Base-by-base conservation (phyloP, 306 rosid genomes). In the Trichosanthes cucumerina region DNA sequence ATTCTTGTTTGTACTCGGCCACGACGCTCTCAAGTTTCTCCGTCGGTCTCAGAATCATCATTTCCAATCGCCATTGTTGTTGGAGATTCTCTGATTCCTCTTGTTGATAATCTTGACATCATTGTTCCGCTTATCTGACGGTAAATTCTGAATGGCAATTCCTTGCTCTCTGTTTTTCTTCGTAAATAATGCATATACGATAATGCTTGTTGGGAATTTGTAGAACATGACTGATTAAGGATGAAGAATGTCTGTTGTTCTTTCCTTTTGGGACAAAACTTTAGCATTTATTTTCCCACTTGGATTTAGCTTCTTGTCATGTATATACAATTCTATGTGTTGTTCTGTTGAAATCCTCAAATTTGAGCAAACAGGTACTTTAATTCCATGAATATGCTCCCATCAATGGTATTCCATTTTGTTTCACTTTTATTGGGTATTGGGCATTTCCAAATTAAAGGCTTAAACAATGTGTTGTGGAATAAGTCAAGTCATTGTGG, bases 21-120 rank as follows among this genome's bases (percentile, higher is more conserved):
- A 92, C 94, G 79, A 88, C 85, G 82, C 93, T 85, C 83, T 94
- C 94, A 65, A 92, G 92, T 72, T 94, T 96, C 98, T 91, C 52
- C 49, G 14, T 10, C 49, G 49, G 49, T 10, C 49, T 44, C 49
- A 92, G 39, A 88, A 82, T 93, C 97, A 76, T 89, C 90, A 38
- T 89, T 88, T 53, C 83, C 94, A 79, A 93, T 92, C 94, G 82
- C 89, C 96, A 46, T 92, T 97, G 69, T 89, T 93, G 43, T 90
- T 93, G 75, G 23, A 78, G 78, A 89, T 86, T 33, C 89, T 87
- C 49, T 81, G 84, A 85, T 81, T 90, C 81, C 91, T 90, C 84
- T 85, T 89, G 87, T 88, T 90, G 54, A 90, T 88, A 57, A 94
- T 92, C 80, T 90, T 88, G 47, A 90, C 92, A 78, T 90, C 81